phyloP scores from a whole-genome alignment of 306 rosid genomes.

The Begonia masoniana region DNA sequence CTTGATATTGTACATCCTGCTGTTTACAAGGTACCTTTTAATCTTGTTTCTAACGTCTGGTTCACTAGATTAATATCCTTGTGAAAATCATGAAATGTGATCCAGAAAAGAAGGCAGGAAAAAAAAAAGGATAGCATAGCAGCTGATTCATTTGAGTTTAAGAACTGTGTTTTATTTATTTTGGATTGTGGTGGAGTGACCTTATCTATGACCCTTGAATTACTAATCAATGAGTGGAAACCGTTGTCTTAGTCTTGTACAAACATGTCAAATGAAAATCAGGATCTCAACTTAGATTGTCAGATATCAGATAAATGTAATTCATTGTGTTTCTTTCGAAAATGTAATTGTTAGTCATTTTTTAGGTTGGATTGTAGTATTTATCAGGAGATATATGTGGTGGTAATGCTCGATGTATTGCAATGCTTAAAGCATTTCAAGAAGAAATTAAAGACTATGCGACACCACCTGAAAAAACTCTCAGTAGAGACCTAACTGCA shows the following conservation, averaged over 20 bases:
- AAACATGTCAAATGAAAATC: background rate
- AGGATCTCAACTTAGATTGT: background rate
- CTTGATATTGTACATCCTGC: conserved; percentile 70
- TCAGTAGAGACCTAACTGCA: conserved; percentile 66
- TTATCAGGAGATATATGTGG: conserved; percentile 60
- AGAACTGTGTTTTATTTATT: background rate
- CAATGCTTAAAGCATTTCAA: conserved; percentile 75
- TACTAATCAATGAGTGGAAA: background rate
- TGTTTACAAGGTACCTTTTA: conserved; percentile 56
- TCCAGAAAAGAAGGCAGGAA: background rate
- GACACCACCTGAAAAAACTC: conserved; percentile 54
- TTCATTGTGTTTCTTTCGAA: too few species aligned
- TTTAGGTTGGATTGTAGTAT: conserved; percentile 69
- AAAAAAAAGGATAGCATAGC: background rate
- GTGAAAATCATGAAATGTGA: background rate
- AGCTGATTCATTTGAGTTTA: background rate
- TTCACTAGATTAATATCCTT: too few species aligned
- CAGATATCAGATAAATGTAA: background rate
- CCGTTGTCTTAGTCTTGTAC: background rate
- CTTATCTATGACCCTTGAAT: too few species aligned
- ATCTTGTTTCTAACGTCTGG: background rate
- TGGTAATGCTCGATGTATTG: conserved; percentile 76
- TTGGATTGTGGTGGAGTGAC: background rate
- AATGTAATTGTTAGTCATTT: conserved; percentile 6
- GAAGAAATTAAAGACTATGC: conserved; percentile 64